Evolutionary conservation across 345 rosid genomes (phyloP).

Genomic region (Garcia nutans): DNA sequence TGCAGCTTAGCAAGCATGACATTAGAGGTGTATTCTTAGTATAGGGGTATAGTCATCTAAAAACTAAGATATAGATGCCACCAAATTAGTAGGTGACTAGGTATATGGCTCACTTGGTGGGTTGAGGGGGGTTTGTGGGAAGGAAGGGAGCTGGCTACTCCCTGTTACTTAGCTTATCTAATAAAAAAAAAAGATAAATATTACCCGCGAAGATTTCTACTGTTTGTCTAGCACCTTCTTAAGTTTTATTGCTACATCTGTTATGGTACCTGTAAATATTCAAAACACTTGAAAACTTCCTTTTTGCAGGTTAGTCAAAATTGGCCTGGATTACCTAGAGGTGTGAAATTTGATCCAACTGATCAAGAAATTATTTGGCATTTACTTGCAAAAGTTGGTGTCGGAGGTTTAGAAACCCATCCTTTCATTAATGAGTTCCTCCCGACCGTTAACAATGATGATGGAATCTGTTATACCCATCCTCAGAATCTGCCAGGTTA

Average conservation of each 20-base stretch:
- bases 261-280: background rate
- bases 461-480: constrained; percentile 96
- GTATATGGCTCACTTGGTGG: background rate
- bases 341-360: constrained; percentile 95
- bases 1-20: background rate
- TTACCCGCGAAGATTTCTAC: background rate
- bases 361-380: constrained; percentile 92
- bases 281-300: constrained; percentile 1
- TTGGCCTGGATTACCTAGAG: constrained; percentile 95
- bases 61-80: background rate
- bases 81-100: background rate
- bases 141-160: no score
- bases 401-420: constrained; percentile 48
- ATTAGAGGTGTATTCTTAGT: background rate
- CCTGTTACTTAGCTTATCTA: no score
- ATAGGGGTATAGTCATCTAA: background rate
- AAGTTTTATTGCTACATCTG: background rate
- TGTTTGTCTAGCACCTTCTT: background rate
- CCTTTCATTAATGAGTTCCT: constrained; percentile 83
- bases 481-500: constrained; percentile 91
- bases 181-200: background rate
- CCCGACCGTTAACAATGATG: constrained; percentile 72
- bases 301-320: constrained; percentile 59
- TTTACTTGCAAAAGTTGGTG: constrained; percentile 66
- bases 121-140: no score